Percentiles rank a stretch among this genome's conserved stretches.
These are phyloP conservation scores for Globisporangium canariense DNA, from an alignment of 352 stramenopile genomes.

Conservation along the genomic window DNA sequence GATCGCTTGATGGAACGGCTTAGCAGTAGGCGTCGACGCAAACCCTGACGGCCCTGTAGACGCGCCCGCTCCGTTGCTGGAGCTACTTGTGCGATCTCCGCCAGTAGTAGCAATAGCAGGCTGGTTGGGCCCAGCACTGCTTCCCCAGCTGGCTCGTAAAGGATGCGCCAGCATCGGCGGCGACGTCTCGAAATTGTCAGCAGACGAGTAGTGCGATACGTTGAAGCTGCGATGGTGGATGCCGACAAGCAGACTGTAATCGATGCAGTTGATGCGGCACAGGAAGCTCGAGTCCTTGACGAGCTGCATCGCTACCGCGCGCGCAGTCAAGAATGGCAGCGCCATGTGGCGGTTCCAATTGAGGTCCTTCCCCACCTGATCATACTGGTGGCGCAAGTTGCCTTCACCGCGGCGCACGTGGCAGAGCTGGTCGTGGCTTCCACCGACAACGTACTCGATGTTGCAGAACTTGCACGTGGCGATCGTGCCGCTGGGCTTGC, in stretches of 20 bases:
- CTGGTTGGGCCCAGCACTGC: constrained; percentile 2
- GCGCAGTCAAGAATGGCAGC: constrained; percentile 45
- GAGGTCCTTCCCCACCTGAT: constrained; percentile 80
- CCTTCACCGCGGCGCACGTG: constrained; percentile 56
- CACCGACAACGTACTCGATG: constrained; percentile 58
- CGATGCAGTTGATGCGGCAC: constrained; percentile 92
- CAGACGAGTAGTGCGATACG: constrained; percentile 67
- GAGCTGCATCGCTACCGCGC: constrained; percentile 68
- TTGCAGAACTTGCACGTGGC: constrained; percentile 76
- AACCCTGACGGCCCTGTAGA: background rate
- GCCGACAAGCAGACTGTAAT: constrained; percentile 94
- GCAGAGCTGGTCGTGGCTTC: constrained; percentile 66
- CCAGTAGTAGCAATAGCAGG: background rate
- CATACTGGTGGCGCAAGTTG: constrained; percentile 71
- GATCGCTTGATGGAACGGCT: constrained; percentile 47
- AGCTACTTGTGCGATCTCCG: constrained; percentile 17
- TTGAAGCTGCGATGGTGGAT: constrained; percentile 90
- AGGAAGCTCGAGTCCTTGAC: constrained; percentile 88
- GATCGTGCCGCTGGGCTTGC: constrained; percentile 66
- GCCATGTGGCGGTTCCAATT: constrained; percentile 86
- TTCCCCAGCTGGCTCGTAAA: constrained; percentile 18
- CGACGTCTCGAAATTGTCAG: constrained; percentile 39
- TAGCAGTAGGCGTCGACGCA: constrained; percentile 24
- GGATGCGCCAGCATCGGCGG: constrained; percentile 5
- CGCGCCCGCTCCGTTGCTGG: constrained; percentile 6